Evolutionary conservation across 306 rosid species (phyloP).

Genomic region (Rubus parviflorus): DNA sequence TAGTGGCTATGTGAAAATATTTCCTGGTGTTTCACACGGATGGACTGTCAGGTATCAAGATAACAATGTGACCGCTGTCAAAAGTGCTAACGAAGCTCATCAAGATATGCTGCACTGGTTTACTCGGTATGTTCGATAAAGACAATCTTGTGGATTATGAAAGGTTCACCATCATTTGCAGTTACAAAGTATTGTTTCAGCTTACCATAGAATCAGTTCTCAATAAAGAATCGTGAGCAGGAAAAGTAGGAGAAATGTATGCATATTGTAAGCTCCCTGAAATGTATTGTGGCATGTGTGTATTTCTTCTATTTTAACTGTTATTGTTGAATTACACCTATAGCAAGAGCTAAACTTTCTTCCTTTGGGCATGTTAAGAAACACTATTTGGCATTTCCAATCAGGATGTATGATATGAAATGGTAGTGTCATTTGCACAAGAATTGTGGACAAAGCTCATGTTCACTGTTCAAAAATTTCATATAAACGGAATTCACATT

Average conservation of each 20-base stretch:
- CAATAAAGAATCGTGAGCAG: slow-evolving; percentile 3
- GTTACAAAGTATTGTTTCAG: not conserved
- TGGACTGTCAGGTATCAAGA: slow-evolving; percentile 41
- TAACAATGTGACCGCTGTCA: slow-evolving; percentile 37
- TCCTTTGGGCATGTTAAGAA: not conserved
- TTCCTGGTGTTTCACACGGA: slow-evolving; percentile 45
- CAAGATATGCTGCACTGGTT: slow-evolving; percentile 40
- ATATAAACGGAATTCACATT: too few species aligned
- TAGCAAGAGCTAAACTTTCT: not conserved
- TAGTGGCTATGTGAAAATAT: slow-evolving; percentile 34
- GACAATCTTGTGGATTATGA: not conserved
- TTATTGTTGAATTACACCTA: not conserved
- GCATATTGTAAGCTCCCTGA: not conserved
- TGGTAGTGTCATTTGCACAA: not conserved
- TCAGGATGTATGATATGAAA: not conserved
- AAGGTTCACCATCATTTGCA: not conserved
- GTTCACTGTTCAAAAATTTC: too few species aligned
- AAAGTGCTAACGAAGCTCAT: slow-evolving; percentile 42
- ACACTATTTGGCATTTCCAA: not conserved
- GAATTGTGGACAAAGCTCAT: not conserved
- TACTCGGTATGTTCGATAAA: slow-evolving; percentile 27
- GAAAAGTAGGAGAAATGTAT: not conserved
- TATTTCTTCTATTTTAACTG: too few species aligned
- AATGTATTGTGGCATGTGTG: not conserved
- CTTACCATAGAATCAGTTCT: not conserved